Conservation (phyloP, 352 stramenopile species). For the Phytophthora pini region DNA sequence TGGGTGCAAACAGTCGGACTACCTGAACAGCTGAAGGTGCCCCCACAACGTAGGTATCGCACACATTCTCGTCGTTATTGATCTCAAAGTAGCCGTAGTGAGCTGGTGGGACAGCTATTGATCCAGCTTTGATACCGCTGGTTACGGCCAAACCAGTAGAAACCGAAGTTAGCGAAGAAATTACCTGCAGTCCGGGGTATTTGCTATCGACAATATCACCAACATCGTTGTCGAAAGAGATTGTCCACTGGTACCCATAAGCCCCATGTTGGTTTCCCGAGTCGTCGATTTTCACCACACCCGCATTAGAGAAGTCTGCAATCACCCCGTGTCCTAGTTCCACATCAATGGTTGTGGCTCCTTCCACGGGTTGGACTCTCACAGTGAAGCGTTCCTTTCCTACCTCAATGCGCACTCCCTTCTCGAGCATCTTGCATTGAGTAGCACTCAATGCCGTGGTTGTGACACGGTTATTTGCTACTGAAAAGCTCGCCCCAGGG, state of each 20-base stretch:
- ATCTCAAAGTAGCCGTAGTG: slow-evolving; percentile 66
- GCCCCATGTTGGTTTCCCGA: slow-evolving; percentile 47
- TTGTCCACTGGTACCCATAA: slow-evolving; percentile 72
- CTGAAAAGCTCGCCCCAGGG: neutral
- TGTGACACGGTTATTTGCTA: slow-evolving; percentile 50
- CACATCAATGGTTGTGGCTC: slow-evolving; percentile 52
- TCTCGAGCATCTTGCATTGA: slow-evolving; percentile 46
- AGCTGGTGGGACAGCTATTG: slow-evolving; percentile 32
- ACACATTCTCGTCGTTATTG: slow-evolving; percentile 54
- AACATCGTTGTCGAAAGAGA: slow-evolving; percentile 64
- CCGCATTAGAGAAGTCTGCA: slow-evolving; percentile 34
- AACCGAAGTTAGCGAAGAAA: slow-evolving; percentile 59
- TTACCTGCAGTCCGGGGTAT: slow-evolving; percentile 59
- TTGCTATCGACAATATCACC: slow-evolving; percentile 35
- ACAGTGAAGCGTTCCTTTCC: slow-evolving; percentile 46
- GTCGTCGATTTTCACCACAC: slow-evolving; percentile 51
- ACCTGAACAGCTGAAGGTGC: slow-evolving; percentile 68
- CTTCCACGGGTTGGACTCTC: slow-evolving; percentile 42
- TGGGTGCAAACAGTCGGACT: slow-evolving; percentile 71
- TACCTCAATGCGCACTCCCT: slow-evolving; percentile 47
- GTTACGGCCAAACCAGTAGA: slow-evolving; percentile 35
- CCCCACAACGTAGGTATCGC: slow-evolving; percentile 74
- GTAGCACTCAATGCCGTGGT: slow-evolving; percentile 44
- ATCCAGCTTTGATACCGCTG: slow-evolving; percentile 30
- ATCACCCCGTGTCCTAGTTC: slow-evolving; percentile 35